Evolutionary conservation across 129 eudicot genomes (phyloP), one percentile per base, ranked within the genome.

Genomic region (Saussurea involucrata): DNA sequence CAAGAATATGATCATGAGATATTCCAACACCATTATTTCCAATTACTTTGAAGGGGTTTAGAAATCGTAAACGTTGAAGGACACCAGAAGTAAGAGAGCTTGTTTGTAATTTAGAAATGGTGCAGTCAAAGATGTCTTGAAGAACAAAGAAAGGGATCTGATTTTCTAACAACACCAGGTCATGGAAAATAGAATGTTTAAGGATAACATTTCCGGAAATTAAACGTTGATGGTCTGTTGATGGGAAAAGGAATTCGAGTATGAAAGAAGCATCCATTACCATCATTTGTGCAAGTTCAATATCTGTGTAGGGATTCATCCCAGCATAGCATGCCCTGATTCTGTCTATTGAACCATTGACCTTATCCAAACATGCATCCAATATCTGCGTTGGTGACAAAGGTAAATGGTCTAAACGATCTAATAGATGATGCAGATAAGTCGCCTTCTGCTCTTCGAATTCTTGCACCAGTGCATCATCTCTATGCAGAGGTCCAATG

Each of bases 131-230:
- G 10, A 79, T 63, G 17, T 72, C 18, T 63, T 31, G 24, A 29
- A 79, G 83, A 17, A 69, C 46, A n/a, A 58, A 69, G 40, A 78
- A 78, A n/a, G 76, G 82, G 36, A 78, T 68, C 4, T 69, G 82
- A 58, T 78, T 78, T 24, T 78, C 83, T 27, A 79, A 24, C 78
- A 63, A 37, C 8, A 79, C 12, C 68, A 72, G 21, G 73, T 79
- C 80, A 7, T 32, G 21, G 15, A 3, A 2, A 46, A 70, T 9
- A 5, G 6, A 11, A 11, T 8, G 31, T 53, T 3, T 0, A 1
- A 12, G 22, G 66, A 42, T 17, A 36, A 7, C 21, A 24, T 21
- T 70, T 27, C 60, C 28, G 10, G 10, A 15, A 27, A 24, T 37
- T 2, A 34, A 53, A 4, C 17, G 8, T 4, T 12, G 0, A 0